Conservation (phyloP, 345 rosid genomes). For the Bretschneidera sinensis region DNA sequence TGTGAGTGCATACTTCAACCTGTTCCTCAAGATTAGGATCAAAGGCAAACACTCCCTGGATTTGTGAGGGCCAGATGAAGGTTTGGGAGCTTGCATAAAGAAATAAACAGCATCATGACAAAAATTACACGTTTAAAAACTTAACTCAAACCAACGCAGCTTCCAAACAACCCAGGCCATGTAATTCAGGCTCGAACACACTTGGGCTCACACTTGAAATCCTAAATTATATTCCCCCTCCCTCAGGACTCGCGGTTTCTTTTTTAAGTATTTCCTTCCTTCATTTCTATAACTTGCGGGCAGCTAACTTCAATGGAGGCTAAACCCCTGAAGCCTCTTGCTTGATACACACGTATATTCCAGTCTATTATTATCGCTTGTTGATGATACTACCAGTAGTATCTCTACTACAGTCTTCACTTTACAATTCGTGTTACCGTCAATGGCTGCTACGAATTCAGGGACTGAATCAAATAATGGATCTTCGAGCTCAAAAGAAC, state of each 20-base stretch:
- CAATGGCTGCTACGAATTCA: conserved; percentile 31
- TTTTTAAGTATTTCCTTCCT: too few relatives aligned
- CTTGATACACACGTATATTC: background rate
- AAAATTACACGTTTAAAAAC: too few relatives aligned
- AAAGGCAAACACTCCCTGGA: conserved; percentile 70
- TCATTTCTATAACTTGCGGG: too few relatives aligned
- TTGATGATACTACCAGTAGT: too few relatives aligned
- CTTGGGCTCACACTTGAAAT: too few relatives aligned
- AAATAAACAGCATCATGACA: background rate
- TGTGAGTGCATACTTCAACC: conserved; percentile 55
- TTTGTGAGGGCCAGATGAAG: conserved; percentile 82
- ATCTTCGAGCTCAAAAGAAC: conserved; percentile 30
- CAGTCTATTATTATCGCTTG: background rate
- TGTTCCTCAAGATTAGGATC: conserved; percentile 51
- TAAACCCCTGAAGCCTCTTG: background rate
- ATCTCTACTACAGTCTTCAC: background rate
- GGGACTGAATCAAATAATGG: conserved; percentile 24
- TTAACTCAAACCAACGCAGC: too few relatives aligned
- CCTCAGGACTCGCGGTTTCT: too few relatives aligned
- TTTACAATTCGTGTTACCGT: conserved; percentile 14
- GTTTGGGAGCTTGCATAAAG: conserved; percentile 57
- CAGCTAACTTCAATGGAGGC: background rate
- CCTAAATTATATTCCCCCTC: too few relatives aligned
- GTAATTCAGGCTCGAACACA: too few relatives aligned
- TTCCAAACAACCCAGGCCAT: too few relatives aligned